These are phyloP conservation scores for Suillus americanus DNA, from an alignment of 768 basidiomycete species.

Conservation along the genomic window DNA sequence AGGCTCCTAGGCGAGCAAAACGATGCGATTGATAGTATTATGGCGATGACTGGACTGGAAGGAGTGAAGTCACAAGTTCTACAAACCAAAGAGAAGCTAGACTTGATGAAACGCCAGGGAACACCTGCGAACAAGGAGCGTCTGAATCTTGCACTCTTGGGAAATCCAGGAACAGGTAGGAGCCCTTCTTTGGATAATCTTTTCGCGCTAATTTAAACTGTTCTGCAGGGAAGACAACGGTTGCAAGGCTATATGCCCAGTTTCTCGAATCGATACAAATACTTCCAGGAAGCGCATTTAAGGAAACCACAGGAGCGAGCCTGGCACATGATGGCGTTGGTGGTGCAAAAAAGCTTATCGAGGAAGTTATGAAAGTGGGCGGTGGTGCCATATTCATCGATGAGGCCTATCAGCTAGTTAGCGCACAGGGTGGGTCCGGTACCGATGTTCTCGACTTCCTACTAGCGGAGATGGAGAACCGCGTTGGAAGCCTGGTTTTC, in stretches of 20 bases:
- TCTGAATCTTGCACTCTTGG: constrained; percentile 57
- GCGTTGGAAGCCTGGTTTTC: constrained; percentile 57
- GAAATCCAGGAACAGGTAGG: constrained; percentile 70
- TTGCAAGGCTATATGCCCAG: constrained; percentile 60
- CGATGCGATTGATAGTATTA: constrained; percentile 50
- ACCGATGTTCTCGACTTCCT: constrained; percentile 60
- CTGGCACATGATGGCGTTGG: constrained; percentile 53
- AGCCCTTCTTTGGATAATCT: background rate
- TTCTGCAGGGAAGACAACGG: constrained; percentile 55
- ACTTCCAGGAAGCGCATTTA: constrained; percentile 46
- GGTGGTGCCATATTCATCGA: constrained; percentile 65
- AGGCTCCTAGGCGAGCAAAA: constrained; percentile 47
- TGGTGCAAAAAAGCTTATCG: constrained; percentile 46
- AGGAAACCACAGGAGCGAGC: constrained; percentile 57
- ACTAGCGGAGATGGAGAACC: constrained; percentile 68
- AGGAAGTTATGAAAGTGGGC: constrained; percentile 44
- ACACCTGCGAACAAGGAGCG: constrained; percentile 46
- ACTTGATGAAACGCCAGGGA: constrained; percentile 44
- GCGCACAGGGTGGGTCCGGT: constrained; percentile 43
- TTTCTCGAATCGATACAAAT: constrained; percentile 51
- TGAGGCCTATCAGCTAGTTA: constrained; percentile 63
- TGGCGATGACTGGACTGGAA: constrained; percentile 63
- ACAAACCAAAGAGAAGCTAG: constrained; percentile 51
- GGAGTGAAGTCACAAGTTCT: constrained; percentile 55
- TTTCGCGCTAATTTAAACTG: background rate